A percentile compares a stretch with the other conserved stretches of the same genome.
Conservation (phyloP, 176 grass and related monocot species). For the Oryza nivara region DNA sequence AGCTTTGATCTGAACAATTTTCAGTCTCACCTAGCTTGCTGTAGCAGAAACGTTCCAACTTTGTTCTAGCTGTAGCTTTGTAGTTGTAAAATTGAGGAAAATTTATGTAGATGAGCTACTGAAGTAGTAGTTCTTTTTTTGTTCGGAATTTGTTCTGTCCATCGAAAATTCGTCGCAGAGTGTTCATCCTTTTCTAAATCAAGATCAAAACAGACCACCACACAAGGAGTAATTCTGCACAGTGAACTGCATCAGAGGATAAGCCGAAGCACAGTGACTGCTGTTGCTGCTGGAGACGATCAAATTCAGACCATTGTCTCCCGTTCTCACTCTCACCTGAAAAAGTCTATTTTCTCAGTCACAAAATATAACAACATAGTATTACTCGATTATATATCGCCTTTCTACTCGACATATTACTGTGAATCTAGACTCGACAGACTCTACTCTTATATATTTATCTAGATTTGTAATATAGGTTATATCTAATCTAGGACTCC, state of each 20-base stretch:
- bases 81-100: background rate
- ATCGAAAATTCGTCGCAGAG: background rate
- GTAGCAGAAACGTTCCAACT: background rate
- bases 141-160: background rate
- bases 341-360: too few relatives aligned
- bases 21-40: background rate
- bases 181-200: background rate
- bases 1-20: background rate
- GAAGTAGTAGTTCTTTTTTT: background rate
- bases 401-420: too few relatives aligned
- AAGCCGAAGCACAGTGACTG: background rate
- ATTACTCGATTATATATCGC: too few relatives aligned
- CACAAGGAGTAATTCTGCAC: background rate
- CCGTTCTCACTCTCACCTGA: background rate
- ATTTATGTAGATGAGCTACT: background rate
- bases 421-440: too few relatives aligned
- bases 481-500: too few relatives aligned
- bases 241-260: background rate
- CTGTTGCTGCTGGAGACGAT: background rate
- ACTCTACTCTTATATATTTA: too few relatives aligned
- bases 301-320: background rate
- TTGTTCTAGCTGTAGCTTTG: background rate
- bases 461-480: too few relatives aligned
- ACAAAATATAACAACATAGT: too few relatives aligned
- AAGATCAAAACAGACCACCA: background rate